Conservation (phyloP, 345 rosid species). For the Gossypium thurberi region DNA sequence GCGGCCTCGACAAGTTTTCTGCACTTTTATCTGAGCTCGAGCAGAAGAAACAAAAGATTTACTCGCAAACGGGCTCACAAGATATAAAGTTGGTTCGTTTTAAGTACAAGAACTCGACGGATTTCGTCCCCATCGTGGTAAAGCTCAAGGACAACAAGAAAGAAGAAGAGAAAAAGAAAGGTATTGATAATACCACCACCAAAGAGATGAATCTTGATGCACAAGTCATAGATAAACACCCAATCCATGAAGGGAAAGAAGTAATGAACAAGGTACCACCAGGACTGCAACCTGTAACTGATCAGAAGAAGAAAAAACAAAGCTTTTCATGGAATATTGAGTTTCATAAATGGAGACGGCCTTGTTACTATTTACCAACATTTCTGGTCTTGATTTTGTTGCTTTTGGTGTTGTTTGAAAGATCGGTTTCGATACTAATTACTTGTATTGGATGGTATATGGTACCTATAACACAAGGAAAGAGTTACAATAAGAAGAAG, state of each 20-base stretch:
- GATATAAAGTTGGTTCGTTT: constrained; percentile 42
- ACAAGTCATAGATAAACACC: background rate
- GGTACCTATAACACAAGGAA: constrained; percentile 29
- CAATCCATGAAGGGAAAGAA: constrained; percentile 1
- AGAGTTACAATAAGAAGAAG: constrained; percentile 5
- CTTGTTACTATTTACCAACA: constrained; percentile 38
- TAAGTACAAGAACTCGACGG: constrained; percentile 21
- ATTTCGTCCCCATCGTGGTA: constrained; percentile 39
- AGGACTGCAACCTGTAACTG: background rate
- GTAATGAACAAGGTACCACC: background rate
- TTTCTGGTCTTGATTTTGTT: constrained; percentile 40
- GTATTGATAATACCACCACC: background rate
- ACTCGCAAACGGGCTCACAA: constrained; percentile 29
- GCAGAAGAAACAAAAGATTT: constrained; percentile 42
- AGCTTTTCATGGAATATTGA: constrained; percentile 15
- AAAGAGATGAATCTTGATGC: constrained; percentile 1
- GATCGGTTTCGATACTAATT: constrained; percentile 39
- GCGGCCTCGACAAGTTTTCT: constrained; percentile 60
- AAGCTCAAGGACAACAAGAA: constrained; percentile 31
- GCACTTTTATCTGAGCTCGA: constrained; percentile 45
- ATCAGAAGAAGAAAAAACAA: constrained; percentile 13
- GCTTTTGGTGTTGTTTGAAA: constrained; percentile 39
- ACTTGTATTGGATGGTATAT: constrained; percentile 47
- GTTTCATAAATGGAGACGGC: constrained; percentile 30
- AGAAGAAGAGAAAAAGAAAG: constrained; percentile 15